A percentile compares a stretch with the other conserved stretches of the same genome.
Conservation (phyloP, 305 asterid genomes). For the Solanum chacoense region DNA sequence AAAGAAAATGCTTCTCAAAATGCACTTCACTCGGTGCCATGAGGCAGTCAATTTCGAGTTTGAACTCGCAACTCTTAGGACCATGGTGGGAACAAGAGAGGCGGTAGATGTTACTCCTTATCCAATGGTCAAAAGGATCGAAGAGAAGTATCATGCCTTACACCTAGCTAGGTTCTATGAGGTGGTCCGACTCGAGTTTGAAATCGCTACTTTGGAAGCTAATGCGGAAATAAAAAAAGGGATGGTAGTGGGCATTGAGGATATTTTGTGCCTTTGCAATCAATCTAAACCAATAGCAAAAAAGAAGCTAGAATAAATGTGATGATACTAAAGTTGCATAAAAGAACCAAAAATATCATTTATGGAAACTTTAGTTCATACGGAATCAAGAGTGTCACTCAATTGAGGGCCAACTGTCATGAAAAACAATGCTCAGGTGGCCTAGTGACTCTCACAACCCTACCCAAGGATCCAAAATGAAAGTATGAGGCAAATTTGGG, state of each 20-base stretch:
- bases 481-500: background rate
- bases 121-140: background rate
- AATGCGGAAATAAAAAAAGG: background rate
- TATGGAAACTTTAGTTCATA: background rate
- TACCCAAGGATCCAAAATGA: background rate
- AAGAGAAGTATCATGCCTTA: background rate
- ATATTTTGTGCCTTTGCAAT: background rate
- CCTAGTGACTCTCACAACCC: background rate
- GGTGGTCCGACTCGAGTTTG: background rate
- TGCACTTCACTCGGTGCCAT: background rate
- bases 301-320: background rate
- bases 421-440: background rate
- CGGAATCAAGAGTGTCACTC: background rate
- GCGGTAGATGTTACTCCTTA: background rate
- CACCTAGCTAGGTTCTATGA: background rate
- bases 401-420: background rate
- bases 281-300: background rate
- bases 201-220: background rate
- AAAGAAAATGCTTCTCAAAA: background rate
- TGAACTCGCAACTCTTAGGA: background rate
- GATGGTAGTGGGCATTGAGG: background rate
- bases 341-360: too few relatives aligned
- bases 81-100: background rate
- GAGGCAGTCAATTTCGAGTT: background rate
- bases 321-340: background rate